phyloP scores from a whole-genome alignment of 441 rosid species.

The Aleurites moluccanus region DNA sequence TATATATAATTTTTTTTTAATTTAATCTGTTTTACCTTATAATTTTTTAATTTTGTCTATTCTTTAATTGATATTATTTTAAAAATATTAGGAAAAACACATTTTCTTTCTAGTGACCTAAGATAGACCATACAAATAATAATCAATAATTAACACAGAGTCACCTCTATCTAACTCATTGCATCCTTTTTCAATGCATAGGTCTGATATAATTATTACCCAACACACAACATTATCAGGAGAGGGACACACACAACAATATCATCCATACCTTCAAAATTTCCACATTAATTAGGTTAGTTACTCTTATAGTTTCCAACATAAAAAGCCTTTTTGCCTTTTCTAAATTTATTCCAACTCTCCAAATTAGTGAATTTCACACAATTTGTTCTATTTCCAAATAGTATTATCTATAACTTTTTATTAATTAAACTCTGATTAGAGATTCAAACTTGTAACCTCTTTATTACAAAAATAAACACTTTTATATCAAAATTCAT shows the following conservation, averaged over 20 bases:
- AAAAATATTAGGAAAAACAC: background rate
- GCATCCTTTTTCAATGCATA: slow-evolving; percentile 1
- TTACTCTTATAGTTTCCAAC: background rate
- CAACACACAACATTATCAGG: background rate
- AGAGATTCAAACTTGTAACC: no score
- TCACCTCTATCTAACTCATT: background rate
- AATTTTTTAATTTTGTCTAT: no score
- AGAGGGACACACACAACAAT: background rate
- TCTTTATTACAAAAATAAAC: no score
- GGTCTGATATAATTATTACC: background rate
- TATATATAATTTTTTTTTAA: no score
- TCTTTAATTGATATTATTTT: no score
- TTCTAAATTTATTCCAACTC: background rate
- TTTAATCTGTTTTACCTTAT: no score
- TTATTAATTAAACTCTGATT: no score
- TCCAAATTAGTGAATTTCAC: background rate
- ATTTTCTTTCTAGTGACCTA: background rate
- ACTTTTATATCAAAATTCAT: no score
- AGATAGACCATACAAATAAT: background rate
- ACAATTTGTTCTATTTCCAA: background rate
- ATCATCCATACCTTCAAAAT: background rate
- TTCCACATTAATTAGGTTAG: background rate
- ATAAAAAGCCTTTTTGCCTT: background rate
- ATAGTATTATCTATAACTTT: background rate
- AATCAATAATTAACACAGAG: background rate